A percentile compares a stretch with the other conserved stretches of the same genome.
These are phyloP conservation scores for Pyrus betulifolia DNA, from an alignment of 306 rosid species.

Conservation along the genomic window DNA sequence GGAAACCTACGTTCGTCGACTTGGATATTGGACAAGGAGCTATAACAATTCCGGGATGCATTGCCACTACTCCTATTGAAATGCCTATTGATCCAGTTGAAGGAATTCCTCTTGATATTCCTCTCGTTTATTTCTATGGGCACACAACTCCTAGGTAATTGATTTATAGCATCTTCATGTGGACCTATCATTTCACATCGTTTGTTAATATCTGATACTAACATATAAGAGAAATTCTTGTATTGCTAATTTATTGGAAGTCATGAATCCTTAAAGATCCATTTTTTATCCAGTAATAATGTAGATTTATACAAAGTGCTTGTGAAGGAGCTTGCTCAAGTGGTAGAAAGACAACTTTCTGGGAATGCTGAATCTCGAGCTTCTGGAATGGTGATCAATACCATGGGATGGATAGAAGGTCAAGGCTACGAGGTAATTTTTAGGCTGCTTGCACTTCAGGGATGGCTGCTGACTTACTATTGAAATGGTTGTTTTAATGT, in stretches of 20 bases:
- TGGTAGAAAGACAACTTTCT: constrained; percentile 76
- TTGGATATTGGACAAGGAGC: constrained; percentile 98
- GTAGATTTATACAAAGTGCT: constrained; percentile 81
- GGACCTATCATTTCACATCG: neutral
- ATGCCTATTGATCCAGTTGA: constrained; percentile 94
- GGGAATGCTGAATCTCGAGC: constrained; percentile 85
- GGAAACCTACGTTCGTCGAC: constrained; percentile 92
- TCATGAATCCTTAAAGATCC: neutral
- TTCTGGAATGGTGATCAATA: constrained; percentile 95
- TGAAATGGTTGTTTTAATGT: neutral
- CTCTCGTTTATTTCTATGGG: constrained; percentile 84
- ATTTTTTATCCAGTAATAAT: constrained; percentile 50
- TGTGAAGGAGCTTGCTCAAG: constrained; percentile 81
- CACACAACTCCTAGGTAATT: constrained; percentile 77
- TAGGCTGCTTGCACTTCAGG: neutral
- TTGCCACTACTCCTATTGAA: constrained; percentile 93
- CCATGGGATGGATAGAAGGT: constrained; percentile 99
- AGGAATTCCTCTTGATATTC: constrained; percentile 92
- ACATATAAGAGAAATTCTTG: neutral
- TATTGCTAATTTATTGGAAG: neutral
- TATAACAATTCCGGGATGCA: constrained; percentile 83
- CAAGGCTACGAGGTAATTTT: constrained; percentile 80
- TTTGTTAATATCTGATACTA: neutral
- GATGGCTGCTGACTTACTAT: neutral
- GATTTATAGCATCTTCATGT: neutral